phyloP scores from a whole-genome alignment of 176 grass and related monocot species.

The Lolium multiflorum region DNA sequence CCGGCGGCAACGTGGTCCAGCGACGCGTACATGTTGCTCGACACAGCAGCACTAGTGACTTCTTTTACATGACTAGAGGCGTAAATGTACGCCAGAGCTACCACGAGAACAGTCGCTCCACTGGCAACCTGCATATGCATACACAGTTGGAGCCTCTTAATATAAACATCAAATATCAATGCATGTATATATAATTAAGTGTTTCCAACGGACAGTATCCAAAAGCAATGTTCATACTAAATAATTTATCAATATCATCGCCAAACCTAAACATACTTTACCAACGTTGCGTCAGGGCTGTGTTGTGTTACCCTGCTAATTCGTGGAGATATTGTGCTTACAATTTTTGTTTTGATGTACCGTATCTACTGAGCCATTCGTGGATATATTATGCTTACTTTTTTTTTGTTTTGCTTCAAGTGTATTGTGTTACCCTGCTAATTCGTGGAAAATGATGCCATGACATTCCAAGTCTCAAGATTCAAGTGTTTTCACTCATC shows the following conservation, averaged over 20 bases:
- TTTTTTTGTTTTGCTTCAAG: background rate
- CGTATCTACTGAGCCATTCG: no score
- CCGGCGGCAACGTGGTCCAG: constrained; percentile 23
- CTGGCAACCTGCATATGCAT: constrained; percentile 5
- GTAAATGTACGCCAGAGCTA: background rate
- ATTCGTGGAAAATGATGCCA: background rate
- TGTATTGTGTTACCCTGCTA: no score
- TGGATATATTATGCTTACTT: no score
- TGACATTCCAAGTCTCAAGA: background rate
- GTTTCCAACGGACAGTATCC: background rate
- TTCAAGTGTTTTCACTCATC: no score
- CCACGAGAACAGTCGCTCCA: background rate
- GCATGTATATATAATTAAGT: background rate
- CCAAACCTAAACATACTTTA: no score
- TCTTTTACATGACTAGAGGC: background rate
- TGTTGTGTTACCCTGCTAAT: no score
- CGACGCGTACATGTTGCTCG: background rate
- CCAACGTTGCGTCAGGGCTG: no score
- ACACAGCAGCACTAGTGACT: background rate
- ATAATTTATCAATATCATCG: no score
- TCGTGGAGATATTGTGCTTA: no score
- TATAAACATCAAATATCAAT: background rate
- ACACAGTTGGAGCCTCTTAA: no score
- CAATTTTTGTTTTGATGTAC: no score
- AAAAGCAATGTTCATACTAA: no score